phyloP scores from a whole-genome alignment of 805 yeast genomes.

The Komagataella ulmi region DNA sequence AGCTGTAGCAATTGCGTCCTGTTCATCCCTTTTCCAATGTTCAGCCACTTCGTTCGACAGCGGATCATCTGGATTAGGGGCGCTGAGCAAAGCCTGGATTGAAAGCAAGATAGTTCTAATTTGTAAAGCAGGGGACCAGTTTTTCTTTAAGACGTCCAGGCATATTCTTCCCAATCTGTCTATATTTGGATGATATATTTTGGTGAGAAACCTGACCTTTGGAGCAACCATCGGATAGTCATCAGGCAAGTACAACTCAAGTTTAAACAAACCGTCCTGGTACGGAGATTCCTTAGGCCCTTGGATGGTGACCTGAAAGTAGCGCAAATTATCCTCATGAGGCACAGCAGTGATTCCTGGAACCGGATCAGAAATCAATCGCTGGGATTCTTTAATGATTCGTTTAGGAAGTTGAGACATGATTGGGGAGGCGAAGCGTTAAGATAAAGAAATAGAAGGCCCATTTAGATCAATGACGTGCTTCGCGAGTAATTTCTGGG shows the following conservation, averaged over 20 bases:
- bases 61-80: conserved; percentile 98
- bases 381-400: conserved; percentile 90
- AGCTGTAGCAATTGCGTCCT: conserved; percentile 71
- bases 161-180: conserved; percentile 93
- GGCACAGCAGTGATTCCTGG: conserved; percentile 93
- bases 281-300: conserved; percentile 92
- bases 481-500: not conserved
- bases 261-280: conserved; percentile 63
- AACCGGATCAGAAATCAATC: conserved; percentile 86
- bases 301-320: conserved; percentile 82
- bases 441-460: not conserved
- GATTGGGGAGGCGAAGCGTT: not conserved
- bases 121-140: conserved; percentile 97
- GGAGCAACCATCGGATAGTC: conserved; percentile 99
- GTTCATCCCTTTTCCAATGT: conserved; percentile 84
- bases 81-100: conserved; percentile 85
- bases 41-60: conserved; percentile 96
- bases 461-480: not conserved
- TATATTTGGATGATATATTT: conserved; percentile 92
- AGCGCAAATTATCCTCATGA: conserved; percentile 85
- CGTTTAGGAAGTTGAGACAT: conserved; percentile 74
- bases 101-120: conserved; percentile 85
- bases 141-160: conserved; percentile 83
- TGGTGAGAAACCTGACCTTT: conserved; percentile 84
- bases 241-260: conserved; percentile 86